Evolutionary conservation across 2,329 filamentous ascomycete species (phyloP), one percentile per base, ranked within the genome.

Genomic region (Diplodia sapinea): DNA sequence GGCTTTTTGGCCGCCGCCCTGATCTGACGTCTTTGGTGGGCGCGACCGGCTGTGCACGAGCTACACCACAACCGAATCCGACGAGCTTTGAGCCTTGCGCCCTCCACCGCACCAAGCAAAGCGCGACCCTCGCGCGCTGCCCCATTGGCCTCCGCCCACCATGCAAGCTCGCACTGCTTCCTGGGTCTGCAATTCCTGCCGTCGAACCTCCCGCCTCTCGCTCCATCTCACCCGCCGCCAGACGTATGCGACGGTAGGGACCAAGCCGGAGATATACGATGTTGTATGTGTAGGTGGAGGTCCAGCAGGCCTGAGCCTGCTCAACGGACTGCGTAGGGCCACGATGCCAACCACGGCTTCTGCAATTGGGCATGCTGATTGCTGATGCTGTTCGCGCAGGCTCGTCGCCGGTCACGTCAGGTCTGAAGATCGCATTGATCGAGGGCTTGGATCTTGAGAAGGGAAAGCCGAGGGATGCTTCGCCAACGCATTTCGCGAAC

Each of bases 221-320:
- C 56, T 49, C 36, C n/a, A 29, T 20, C 50, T 47, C 47, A 23
- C 55, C 15, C 65, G 56, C 56, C 56, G 56, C n/a, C 65, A 56
- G 36, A 55, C 65, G 9, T 67, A 62, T 23, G 65, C 78, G 56
- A 77, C 70, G 70, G 73, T 76, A 49, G 69, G 74, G 70, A 69
- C 70, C 56, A 69, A 72, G 13, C 87, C 88, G 12, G 91, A 96
- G 71, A 89, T 97, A 74, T 97, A 95, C 82, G 93, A 97, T 86
- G 91, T 97, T 38, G 92, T 97, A 70, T 95, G 93, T 74, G 91
- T 97, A 65, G 93, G 93, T 69, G 94, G 93, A 70, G 93, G 94
- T 5, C 93, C 94, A 29, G 93, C 93, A 54, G 94, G 94, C 66
- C 84, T 99, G 68, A 96, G 93, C 74, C 72, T 84, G 54, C 74